Base-by-base conservation (phyloP, 768 basidiomycete species). In the Psilocybe azurescens region DNA sequence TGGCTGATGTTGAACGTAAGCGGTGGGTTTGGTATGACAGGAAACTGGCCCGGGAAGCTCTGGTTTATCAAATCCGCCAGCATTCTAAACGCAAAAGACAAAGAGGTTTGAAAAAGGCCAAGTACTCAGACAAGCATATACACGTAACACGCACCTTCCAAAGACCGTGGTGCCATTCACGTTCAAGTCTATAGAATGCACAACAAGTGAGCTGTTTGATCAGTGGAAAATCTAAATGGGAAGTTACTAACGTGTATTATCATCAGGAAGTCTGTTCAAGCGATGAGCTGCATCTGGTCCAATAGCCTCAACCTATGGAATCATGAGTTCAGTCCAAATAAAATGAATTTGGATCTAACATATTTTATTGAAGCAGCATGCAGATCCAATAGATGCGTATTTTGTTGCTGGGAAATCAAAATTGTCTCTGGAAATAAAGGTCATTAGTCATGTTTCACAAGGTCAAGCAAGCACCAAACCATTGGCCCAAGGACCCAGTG, bases 151-250 rank as follows among this genome's bases (percentile, higher is more conserved):
- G 29, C 59, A 76, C 78, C 78, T 70, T 38, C 78, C 78, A 64
- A 79, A 79, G 5, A 81, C 76, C 14, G 78, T 79, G 3, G 76
- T 78, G 50, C 79, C 79, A 56, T 79, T 78, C 5, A 67, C 62
- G 54, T 79, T 79, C 55, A 79, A 56, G 59, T 79, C 75, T 77
- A 38, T 30, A 41, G 41, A 57, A 28, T 9, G 55, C 32, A 54
- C 24, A 57, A 52, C 18, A 62, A 1, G 20, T 18, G 24, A 30
- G 28, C 10, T 11, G n/a, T 28, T 41, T n/a, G 30, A 18, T 38
- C 20, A 16, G 6, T 48, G 10, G 16, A 18, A 47, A 33, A 28
- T 14, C 3, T 24, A 9, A 50, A 39, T 20, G 32, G 32, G 13
- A 49, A n/a, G 38, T 28, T 39, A 32, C 11, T 61, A 59, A 76